Evolutionary conservation across 1,284 basidiomycete genomes (phyloP).

Genomic region (Termitomyces sp.): DNA sequence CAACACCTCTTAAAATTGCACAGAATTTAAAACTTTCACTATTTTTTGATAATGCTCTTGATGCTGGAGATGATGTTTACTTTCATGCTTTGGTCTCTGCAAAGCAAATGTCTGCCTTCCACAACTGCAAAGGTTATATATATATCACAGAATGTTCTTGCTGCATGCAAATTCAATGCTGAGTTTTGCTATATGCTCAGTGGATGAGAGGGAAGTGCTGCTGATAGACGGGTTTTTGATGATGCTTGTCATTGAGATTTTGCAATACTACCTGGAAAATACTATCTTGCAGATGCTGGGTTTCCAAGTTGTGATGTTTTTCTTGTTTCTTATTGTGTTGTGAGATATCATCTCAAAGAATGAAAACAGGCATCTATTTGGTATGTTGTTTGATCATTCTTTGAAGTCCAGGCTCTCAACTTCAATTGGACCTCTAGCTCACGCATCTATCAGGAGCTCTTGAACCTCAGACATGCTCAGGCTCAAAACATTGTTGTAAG

Average conservation of each 20-base stretch:
- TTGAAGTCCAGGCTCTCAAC: no score
- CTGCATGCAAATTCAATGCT: slow-evolving; percentile 25
- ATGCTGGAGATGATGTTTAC: neutral
- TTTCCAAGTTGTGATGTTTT: slow-evolving; percentile 28
- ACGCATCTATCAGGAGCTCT: no score
- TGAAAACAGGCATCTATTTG: slow-evolving; percentile 21
- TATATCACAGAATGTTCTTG: slow-evolving; percentile 29
- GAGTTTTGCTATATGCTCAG: slow-evolving; percentile 28
- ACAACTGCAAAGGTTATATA: slow-evolving; percentile 20
- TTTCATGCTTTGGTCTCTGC: neutral
- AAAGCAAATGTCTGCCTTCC: neutral
- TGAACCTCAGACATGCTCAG: slow-evolving; percentile 31
- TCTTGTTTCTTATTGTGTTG: slow-evolving; percentile 28
- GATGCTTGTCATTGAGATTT: slow-evolving; percentile 23
- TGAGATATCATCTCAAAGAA: slow-evolving; percentile 31
- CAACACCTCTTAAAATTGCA: neutral
- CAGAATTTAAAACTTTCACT: neutral
- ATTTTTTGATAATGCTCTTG: neutral
- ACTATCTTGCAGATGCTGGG: slow-evolving; percentile 35
- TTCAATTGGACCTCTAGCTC: no score
- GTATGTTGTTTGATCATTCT: slow-evolving; percentile 13
- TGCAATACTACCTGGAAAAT: slow-evolving; percentile 19
- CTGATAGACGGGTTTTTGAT: slow-evolving; percentile 27
- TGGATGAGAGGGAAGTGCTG: slow-evolving; percentile 34
- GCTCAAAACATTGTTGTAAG: slow-evolving; percentile 35